A percentile compares a stretch with the other conserved stretches of the same genome.
These are phyloP conservation scores for Syzygium grande DNA, from an alignment of 345 rosid species.

Conservation along the genomic window DNA sequence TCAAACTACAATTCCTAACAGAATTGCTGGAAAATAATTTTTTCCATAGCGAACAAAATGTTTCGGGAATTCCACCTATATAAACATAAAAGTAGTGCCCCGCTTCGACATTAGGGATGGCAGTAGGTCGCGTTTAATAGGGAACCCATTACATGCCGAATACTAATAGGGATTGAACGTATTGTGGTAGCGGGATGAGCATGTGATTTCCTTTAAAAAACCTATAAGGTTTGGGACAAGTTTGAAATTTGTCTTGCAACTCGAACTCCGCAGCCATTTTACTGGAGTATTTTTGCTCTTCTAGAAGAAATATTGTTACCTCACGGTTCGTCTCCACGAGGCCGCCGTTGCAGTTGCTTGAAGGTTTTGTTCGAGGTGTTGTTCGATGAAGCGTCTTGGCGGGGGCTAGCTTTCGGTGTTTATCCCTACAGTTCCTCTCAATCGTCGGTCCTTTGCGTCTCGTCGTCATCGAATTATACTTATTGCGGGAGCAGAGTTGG, in stretches of 20 bases:
- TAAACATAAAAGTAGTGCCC: background rate
- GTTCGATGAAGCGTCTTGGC: background rate
- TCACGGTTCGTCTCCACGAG: background rate
- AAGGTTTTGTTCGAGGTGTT: background rate
- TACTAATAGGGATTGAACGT: background rate
- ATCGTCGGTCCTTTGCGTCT: background rate
- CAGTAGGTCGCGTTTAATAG: rapidly evolving
- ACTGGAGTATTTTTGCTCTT: background rate
- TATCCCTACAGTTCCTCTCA: background rate
- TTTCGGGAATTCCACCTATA: background rate
- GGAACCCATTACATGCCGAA: rapidly evolving
- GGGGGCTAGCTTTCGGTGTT: background rate
- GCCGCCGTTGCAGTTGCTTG: rapidly evolving
- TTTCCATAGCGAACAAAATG: background rate
- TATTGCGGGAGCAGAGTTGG: background rate
- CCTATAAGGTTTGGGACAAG: background rate
- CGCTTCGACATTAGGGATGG: rapidly evolving
- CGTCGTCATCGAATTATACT: background rate
- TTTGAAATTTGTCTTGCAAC: background rate
- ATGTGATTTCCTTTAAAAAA: background rate
- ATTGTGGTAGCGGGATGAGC: rapidly evolving
- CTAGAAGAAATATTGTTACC: background rate
- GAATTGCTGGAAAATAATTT: background rate
- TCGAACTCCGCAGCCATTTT: background rate
- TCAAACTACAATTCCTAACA: background rate